Conservation (phyloP, 2,329 filamentous ascomycete genomes). For the Cladosporium velox region DNA sequence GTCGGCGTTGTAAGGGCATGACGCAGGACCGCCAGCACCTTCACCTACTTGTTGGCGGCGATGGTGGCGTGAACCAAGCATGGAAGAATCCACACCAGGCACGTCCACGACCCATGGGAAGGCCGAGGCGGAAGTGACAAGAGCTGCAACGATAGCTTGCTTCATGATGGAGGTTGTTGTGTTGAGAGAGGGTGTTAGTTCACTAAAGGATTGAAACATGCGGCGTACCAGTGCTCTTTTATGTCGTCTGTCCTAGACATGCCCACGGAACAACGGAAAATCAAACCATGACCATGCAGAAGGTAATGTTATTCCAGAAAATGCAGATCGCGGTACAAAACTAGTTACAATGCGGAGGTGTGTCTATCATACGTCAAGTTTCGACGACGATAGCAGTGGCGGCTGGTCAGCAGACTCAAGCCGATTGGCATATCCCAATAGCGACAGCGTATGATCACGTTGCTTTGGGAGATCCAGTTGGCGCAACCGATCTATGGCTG, state of each 20-base stretch:
- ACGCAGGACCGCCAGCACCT: conserved; percentile 33
- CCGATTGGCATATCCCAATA: neutral
- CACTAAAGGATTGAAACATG: too few species aligned
- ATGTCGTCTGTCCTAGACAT: neutral
- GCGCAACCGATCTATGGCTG: neutral
- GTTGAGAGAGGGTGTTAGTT: neutral
- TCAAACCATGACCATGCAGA: neutral
- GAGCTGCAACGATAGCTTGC: conserved; percentile 27
- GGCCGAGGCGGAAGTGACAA: conserved; percentile 35
- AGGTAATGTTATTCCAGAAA: neutral
- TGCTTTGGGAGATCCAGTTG: neutral
- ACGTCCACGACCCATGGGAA: conserved; percentile 44
- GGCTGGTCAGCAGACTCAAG: conserved; percentile 2
- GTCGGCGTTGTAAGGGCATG: conserved; percentile 44
- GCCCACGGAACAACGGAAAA: neutral
- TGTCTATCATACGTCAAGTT: neutral
- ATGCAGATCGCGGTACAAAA: neutral
- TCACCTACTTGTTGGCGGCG: conserved; percentile 38
- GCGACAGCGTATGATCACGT: neutral
- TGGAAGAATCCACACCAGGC: conserved; percentile 41
- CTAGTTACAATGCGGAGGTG: neutral
- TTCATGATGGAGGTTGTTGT: conserved; percentile 28
- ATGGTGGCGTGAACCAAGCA: conserved; percentile 30
- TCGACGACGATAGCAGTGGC: neutral
- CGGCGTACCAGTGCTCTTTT: neutral